These are phyloP conservation scores for Secale cereale DNA, from an alignment of 176 grass and related monocot species.

Conservation along the genomic window DNA sequence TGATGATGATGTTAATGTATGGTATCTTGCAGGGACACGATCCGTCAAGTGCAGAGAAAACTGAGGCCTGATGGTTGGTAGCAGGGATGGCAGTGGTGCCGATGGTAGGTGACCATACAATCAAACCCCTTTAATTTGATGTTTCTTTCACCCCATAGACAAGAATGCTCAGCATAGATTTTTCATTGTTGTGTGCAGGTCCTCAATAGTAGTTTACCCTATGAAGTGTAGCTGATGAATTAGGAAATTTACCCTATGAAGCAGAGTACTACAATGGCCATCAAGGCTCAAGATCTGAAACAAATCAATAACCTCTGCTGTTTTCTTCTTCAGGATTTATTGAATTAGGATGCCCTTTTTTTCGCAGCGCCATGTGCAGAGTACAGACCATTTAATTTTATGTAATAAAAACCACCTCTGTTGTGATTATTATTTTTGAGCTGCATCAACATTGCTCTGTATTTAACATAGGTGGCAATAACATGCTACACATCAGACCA, in stretches of 20 bases:
- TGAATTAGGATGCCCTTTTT: neutral
- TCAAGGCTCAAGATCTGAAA: neutral
- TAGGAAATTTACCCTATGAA: neutral
- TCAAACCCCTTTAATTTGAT: too few relatives aligned
- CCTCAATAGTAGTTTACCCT: slow-evolving; percentile 9
- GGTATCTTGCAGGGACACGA: slow-evolving; percentile 35
- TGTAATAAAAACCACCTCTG: neutral
- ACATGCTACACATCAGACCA: neutral
- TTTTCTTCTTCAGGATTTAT: neutral
- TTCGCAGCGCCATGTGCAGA: neutral
- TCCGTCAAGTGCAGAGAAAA: slow-evolving; percentile 41
- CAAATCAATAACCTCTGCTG: neutral
- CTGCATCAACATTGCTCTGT: neutral
- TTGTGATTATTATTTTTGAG: neutral
- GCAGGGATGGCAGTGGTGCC: neutral
- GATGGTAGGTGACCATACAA: slow-evolving; percentile 16
- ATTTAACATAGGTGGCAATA: neutral
- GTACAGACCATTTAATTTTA: neutral
- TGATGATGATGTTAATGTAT: neutral
- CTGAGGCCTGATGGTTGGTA: slow-evolving; percentile 13
- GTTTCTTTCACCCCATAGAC: neutral
- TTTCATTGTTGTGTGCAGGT: slow-evolving; percentile 17
- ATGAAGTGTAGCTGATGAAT: neutral
- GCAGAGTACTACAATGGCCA: neutral
- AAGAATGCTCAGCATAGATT: neutral